Percentiles rank a stretch among this genome's conserved stretches.
Evolutionary conservation across 768 basidiomycete genomes (phyloP).

Genomic region (Coprinopsis strossmayeri): DNA sequence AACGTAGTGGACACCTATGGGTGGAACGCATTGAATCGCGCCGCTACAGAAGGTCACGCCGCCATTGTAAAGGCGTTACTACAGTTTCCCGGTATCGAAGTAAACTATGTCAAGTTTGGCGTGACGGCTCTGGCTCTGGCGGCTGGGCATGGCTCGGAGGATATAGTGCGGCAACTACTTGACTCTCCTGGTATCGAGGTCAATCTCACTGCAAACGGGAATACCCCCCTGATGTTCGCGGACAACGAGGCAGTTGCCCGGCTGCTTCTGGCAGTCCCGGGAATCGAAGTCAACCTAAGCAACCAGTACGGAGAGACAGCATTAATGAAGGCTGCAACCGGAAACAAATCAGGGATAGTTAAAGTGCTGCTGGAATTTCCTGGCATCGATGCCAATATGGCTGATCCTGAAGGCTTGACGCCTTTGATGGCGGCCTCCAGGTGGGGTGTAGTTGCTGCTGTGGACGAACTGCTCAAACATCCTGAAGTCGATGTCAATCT

Average conservation of each 20-base stretch:
- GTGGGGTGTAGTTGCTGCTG: too few species aligned
- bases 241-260: conserved; percentile 1
- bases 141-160: background rate
- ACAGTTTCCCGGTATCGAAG: background rate
- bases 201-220: background rate
- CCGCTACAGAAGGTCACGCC: background rate
- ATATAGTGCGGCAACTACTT: background rate
- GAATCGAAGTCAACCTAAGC: background rate
- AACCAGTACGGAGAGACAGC: background rate
- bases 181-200: background rate
- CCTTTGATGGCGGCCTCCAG: background rate
- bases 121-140: background rate
- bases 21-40: background rate
- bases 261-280: conserved; percentile 3
- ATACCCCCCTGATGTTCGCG: background rate
- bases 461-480: too few species aligned
- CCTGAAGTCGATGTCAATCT: too few species aligned
- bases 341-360: background rate
- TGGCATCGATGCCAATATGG: background rate
- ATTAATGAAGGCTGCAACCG: background rate
- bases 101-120: background rate
- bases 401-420: background rate
- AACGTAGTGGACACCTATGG: background rate
- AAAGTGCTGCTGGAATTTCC: background rate
- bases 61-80: background rate